phyloP scores from a whole-genome alignment of 768 basidiomycete species.

The Kockovaella imperatae region DNA sequence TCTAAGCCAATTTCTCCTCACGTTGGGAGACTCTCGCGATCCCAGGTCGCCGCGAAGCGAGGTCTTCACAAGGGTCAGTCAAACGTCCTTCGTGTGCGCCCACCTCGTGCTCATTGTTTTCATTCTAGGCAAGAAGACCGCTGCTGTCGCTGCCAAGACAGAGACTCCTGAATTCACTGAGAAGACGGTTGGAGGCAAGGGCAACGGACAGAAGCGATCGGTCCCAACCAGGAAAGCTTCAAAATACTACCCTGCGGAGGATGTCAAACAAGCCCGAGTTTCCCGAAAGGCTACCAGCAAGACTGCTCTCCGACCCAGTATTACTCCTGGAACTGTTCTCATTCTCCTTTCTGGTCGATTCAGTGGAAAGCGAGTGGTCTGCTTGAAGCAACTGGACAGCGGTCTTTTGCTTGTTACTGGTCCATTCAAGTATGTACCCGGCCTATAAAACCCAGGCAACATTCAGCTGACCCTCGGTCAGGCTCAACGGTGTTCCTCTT shows the following conservation, averaged over 20 bases:
- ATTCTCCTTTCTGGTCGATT: conserved; percentile 96
- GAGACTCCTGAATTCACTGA: conserved; percentile 65
- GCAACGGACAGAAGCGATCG: conserved; percentile 81
- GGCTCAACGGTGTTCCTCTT: conserved; percentile 91
- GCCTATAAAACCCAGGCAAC: neutral
- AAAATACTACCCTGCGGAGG: conserved; percentile 58
- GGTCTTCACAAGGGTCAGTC: conserved; percentile 67
- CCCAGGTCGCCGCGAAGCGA: conserved; percentile 70
- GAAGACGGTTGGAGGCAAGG: conserved; percentile 68
- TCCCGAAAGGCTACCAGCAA: conserved; percentile 69
- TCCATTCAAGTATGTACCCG: conserved; percentile 71
- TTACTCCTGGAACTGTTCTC: conserved; percentile 87
- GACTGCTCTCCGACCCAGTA: conserved; percentile 69
- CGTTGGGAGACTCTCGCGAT: conserved; percentile 74
- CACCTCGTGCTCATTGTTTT: neutral
- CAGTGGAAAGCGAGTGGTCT: conserved; percentile 96
- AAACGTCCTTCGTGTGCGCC: neutral
- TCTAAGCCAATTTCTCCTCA: conserved; percentile 69
- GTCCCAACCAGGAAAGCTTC: conserved; percentile 74
- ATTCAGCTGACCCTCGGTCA: conserved; percentile 9
- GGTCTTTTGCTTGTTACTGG: conserved; percentile 93
- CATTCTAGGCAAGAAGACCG: conserved; percentile 52
- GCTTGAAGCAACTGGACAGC: conserved; percentile 81
- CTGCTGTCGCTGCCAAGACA: conserved; percentile 57
- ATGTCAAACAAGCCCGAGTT: conserved; percentile 83